phyloP scores from a whole-genome alignment of 345 rosid genomes.

The Eucalyptus curtisii region DNA sequence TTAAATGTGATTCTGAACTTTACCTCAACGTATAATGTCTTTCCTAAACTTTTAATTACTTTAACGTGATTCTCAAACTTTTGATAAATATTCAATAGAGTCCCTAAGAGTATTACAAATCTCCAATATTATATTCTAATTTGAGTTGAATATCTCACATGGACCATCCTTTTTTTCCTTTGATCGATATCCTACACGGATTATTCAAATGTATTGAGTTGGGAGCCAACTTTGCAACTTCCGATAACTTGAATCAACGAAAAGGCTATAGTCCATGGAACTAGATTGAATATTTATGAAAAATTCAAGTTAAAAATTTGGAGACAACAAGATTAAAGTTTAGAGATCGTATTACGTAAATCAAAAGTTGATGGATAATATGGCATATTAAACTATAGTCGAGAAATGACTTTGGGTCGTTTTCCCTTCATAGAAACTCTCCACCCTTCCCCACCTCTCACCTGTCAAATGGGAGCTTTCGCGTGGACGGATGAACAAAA shows the following conservation, averaged over 20 bases:
- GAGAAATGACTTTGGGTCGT: not conserved
- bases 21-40: rapidly evolving
- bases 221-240: not conserved
- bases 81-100: not conserved
- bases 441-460: not conserved
- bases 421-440: not conserved
- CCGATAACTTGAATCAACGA: not conserved
- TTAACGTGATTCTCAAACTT: not conserved
- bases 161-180: not conserved
- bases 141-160: not conserved
- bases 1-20: not conserved
- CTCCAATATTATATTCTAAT: not conserved
- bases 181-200: no score
- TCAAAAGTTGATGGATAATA: rapidly evolving
- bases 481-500: not conserved
- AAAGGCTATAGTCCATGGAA: rapidly evolving
- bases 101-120: not conserved
- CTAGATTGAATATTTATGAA: not conserved
- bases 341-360: rapidly evolving
- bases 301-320: not conserved
- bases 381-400: rapidly evolving
- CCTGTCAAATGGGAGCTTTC: not conserved
- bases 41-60: not conserved
- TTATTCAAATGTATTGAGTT: rapidly evolving
- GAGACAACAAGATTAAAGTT: rapidly evolving